phyloP scores from a whole-genome alignment of 306 rosid genomes.

The Adenanthera pavonina region DNA sequence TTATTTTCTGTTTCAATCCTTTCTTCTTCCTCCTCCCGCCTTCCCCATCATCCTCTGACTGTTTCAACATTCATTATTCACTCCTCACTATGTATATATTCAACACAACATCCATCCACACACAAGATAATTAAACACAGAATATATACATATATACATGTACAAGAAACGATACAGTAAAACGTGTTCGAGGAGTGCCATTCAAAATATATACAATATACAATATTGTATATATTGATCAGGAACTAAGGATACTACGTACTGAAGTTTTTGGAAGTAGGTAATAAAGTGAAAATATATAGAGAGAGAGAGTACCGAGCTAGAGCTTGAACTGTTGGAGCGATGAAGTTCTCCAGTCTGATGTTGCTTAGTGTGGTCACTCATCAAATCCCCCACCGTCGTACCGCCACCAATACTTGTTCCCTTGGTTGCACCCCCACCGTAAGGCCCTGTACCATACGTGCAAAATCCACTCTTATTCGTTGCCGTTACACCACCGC shows the following conservation, averaged over 20 bases:
- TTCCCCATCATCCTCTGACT: slow-evolving; percentile 78
- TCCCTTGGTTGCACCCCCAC: slow-evolving; percentile 34
- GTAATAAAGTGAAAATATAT: background rate
- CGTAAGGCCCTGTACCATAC: background rate
- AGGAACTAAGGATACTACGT: too few species aligned
- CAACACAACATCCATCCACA: background rate
- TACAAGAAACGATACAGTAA: background rate
- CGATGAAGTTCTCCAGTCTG: slow-evolving; percentile 42
- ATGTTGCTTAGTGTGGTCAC: slow-evolving; percentile 8
- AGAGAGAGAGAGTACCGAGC: slow-evolving; percentile 48
- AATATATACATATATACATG: background rate
- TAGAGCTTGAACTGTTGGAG: slow-evolving; percentile 59
- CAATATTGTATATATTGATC: too few species aligned
- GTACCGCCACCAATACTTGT: background rate
- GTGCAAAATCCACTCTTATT: slow-evolving; percentile 12
- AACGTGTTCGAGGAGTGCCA: too few species aligned
- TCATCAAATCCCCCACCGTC: slow-evolving; percentile 34
- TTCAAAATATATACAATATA: background rate
- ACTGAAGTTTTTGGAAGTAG: too few species aligned
- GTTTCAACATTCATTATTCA: background rate
- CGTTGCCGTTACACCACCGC: background rate
- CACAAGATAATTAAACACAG: background rate
- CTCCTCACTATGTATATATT: background rate
- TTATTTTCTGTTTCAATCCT: slow-evolving; percentile 65
- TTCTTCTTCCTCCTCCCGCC: slow-evolving; percentile 75